Conservation (phyloP, 1,284 basidiomycete genomes). For the Porogramme epimiltina region DNA sequence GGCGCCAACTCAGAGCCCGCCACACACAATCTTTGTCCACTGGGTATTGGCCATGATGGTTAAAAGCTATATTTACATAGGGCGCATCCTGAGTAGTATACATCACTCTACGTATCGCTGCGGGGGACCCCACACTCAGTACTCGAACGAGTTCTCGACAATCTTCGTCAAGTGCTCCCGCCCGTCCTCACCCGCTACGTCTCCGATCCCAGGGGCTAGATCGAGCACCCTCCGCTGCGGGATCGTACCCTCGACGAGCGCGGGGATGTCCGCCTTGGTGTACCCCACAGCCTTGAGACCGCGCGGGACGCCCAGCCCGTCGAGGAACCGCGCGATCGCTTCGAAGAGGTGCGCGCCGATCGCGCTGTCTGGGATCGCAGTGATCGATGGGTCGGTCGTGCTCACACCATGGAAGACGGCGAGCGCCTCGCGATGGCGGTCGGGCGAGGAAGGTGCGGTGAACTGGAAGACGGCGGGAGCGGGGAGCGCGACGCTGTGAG, state of each 20-base stretch:
- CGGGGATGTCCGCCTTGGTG: slow-evolving; percentile 59
- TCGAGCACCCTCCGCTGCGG: slow-evolving; percentile 89
- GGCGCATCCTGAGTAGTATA: too few relatives aligned
- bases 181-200: slow-evolving; percentile 79
- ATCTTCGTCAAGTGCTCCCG: slow-evolving; percentile 77
- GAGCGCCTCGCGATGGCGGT: slow-evolving; percentile 88
- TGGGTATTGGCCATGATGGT: too few relatives aligned
- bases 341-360: slow-evolving; percentile 86
- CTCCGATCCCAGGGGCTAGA: slow-evolving; percentile 82
- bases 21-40: too few relatives aligned
- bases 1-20: too few relatives aligned
- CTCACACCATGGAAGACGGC: slow-evolving; percentile 79
- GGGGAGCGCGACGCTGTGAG: slow-evolving; percentile 73
- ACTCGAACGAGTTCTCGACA: slow-evolving; percentile 75
- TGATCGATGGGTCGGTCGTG: slow-evolving; percentile 67
- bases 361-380: slow-evolving; percentile 78
- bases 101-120: too few relatives aligned
- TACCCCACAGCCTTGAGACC: slow-evolving; percentile 90
- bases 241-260: slow-evolving; percentile 83
- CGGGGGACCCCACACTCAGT: slow-evolving; percentile 53
- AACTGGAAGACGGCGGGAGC: slow-evolving; percentile 95
- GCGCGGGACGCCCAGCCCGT: slow-evolving; percentile 84
- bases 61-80: too few relatives aligned
- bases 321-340: slow-evolving; percentile 90
- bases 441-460: slow-evolving; percentile 89